A percentile compares a stretch with the other conserved stretches of the same genome.
Evolutionary conservation across 495 filamentous ascomycete genomes (phyloP).

Genomic region (Xanthoparmelia taractica): DNA sequence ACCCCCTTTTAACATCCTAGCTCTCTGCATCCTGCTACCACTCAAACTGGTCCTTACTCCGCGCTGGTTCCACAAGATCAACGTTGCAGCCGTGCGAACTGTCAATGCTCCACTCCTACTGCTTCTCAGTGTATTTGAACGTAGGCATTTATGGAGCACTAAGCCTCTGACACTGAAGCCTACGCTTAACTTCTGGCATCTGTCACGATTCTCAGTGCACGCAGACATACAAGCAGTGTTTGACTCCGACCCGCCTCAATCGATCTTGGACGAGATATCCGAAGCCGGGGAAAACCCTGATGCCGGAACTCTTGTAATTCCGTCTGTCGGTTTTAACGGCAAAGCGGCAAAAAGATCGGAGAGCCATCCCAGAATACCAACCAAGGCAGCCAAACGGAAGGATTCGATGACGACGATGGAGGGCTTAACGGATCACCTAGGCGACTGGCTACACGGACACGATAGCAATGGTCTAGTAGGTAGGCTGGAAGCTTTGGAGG

Average conservation of each 20-base stretch:
- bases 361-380: neutral
- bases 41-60: constrained; percentile 56
- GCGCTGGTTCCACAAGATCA: constrained; percentile 73
- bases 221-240: constrained; percentile 62
- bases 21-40: constrained; percentile 53
- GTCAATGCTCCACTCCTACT: constrained; percentile 61
- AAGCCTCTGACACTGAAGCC: constrained; percentile 23
- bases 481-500: constrained; percentile 30
- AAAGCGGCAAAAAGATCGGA: constrained; percentile 8
- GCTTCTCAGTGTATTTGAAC: constrained; percentile 41
- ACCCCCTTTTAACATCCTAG: constrained; percentile 66
- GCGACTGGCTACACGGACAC: constrained; percentile 25
- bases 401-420: constrained; percentile 30
- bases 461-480: constrained; percentile 22
- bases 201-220: constrained; percentile 50
- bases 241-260: constrained; percentile 56
- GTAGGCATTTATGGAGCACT: constrained; percentile 20
- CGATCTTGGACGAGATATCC: constrained; percentile 44
- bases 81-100: constrained; percentile 54
- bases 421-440: constrained; percentile 25
- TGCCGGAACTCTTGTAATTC: constrained; percentile 31
- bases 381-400: constrained; percentile 20
- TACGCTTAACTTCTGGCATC: constrained; percentile 36
- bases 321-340: constrained; percentile 14
- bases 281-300: constrained; percentile 41